phyloP scores from a whole-genome alignment of 1,284 basidiomycete species.

The Irpex sp. region DNA sequence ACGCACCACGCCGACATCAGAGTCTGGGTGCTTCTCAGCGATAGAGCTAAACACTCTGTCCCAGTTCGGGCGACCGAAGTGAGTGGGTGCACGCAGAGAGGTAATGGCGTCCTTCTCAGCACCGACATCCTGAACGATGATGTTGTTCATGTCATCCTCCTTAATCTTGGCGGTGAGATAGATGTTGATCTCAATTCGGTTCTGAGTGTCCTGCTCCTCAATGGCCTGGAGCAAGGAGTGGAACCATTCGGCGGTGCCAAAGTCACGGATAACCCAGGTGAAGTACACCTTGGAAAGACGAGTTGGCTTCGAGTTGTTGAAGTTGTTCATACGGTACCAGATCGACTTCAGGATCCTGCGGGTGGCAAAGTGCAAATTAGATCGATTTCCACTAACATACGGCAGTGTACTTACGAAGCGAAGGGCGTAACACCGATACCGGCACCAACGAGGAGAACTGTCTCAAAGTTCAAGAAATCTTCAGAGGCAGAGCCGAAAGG shows the following conservation, averaged over 20 bases:
- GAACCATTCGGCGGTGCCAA: constrained; percentile 87
- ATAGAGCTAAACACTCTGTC: constrained; percentile 77
- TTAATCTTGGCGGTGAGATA: constrained; percentile 87
- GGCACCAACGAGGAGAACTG: constrained; percentile 79
- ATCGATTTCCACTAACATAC: constrained; percentile 8
- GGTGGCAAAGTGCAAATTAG: not conserved
- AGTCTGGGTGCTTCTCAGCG: constrained; percentile 75
- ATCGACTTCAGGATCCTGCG: constrained; percentile 83
- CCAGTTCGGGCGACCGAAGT: constrained; percentile 94
- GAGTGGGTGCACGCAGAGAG: constrained; percentile 82
- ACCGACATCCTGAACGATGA: constrained; percentile 85
- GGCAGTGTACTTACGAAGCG: constrained; percentile 60
- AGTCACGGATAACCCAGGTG: constrained; percentile 88
- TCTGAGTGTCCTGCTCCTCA: constrained; percentile 83
- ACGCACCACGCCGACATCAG: constrained; percentile 79
- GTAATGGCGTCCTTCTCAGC: constrained; percentile 88
- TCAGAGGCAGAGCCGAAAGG: constrained; percentile 85
- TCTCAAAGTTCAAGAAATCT: constrained; percentile 85
- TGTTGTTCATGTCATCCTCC: constrained; percentile 88
- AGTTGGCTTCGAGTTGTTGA: constrained; percentile 67
- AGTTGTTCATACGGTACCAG: constrained; percentile 90
- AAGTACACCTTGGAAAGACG: constrained; percentile 82
- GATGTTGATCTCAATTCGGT: constrained; percentile 86
- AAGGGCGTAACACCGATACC: constrained; percentile 95
- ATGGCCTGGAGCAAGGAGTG: constrained; percentile 89